Base-by-base conservation (phyloP, 495 filamentous ascomycete species). In the Neurospora discreta region DNA sequence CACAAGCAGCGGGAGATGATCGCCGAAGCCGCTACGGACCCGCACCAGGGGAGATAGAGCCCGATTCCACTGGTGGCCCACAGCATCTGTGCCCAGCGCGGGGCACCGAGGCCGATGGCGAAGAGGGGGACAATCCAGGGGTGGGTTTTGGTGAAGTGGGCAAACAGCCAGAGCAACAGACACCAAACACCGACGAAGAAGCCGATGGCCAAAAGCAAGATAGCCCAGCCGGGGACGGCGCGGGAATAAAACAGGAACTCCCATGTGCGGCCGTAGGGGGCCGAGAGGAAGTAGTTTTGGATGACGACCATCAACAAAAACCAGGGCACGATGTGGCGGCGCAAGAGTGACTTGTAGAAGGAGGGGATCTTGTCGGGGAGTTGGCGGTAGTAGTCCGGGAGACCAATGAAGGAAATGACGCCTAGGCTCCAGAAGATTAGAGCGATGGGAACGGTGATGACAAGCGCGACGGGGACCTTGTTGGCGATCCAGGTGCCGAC, bases 311-410 rank as follows among this genome's bases (percentile, higher is more conserved):
- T 79, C 74, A 89, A 77, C 78, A 89, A 83, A 80, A 87, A 86
- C 85, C 85, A 87, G 23, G 87, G 77, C 20, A 90, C 83, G 72
- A 89, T 87, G 68, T 87, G 87, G 13, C 89, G 83, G 15, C 88
- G 87, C 71, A 85, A 75, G 11, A 90, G 75, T 18, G 87, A 85
- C 6, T 73, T 84, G 81, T 84, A 90, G 77, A 85, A 88, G 41
- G 80, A 85, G 0, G 91, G 90, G 0, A 93, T 87, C 60, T 87
- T 87, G 68, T 90, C 90, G 2, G 91, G 91, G 1, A 84, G 81
- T 71, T 90, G 89, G 68, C 87, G 86, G 78, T 91, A 91, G 83
- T 89, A 91, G 44, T 86, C 84, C 11, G 89, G 89, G 0, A 91
- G 80, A 44, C 89, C 89, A 52, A 86, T 70, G 75, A 84, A 87